Evolutionary conservation across 2,329 filamentous ascomycete species (phyloP), one percentile per base, ranked within the genome.

Genomic region (Macrophomina tecta): DNA sequence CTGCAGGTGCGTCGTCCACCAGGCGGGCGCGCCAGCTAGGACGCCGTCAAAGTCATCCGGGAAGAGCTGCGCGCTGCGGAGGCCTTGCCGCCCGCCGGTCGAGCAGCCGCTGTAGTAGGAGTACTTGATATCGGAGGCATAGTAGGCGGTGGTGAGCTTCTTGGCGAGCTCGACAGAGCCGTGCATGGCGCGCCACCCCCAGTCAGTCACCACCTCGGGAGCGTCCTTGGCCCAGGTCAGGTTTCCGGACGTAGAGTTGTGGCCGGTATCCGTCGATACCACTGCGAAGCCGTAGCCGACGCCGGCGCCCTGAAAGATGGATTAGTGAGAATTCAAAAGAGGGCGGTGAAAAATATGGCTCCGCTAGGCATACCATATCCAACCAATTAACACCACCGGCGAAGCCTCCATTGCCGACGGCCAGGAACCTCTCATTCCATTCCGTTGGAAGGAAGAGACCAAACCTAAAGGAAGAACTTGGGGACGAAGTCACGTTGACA

Each of bases 1-100:
- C 69, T 82, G 78, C 38, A 87, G 69, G 70, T 84, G 82, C 48
- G 75, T 80, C 0, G 79, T 84, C 77, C 82, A 85, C 83, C 84
- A 86, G 0, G 84, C 80, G 9, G 82, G 77, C 4, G 81, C 84
- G 8, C 85, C 85, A 14, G 85, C 82, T 1, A 88, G 72, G 9
- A 85, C 79, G 23, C 86, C 86, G 69, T 88, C 85, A 66, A 88
- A 88, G 68, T 88, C 85, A 0, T 83, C 77, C 0, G 87, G 85
- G 68, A 82, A 87, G 14, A 76, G 72, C 69, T 89, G 82, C 0
- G 84, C 82, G 6, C 82, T 81, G 64, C 84, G 85, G 40, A 87
- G 76, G 3, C 85, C 87, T 76, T 89, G 85, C 0, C 87, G 79
- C 0, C 87, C 87, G 6, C 88, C 87, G 0, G 85, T 83, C 0